Evolutionary conservation across 2,329 filamentous ascomycete genomes (phyloP), one percentile per base, ranked within the genome.

Genomic region (Lithohypha guttulata): DNA sequence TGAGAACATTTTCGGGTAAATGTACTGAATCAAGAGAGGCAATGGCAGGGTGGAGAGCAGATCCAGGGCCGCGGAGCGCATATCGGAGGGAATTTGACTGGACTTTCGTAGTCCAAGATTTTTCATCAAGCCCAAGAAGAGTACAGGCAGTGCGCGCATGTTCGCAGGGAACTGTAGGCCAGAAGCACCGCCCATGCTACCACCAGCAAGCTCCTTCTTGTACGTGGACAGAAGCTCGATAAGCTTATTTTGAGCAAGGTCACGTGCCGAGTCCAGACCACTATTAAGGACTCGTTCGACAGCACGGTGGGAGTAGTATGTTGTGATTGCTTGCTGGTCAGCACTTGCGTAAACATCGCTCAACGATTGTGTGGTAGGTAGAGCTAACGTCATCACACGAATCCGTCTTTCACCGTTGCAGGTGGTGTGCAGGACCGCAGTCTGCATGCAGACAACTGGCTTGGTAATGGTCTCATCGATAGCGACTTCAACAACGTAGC

Each of bases 351-450:
- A 98, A 13, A 96, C 70, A 55, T 94, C 87, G 3, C 86, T 84
- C 44, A 98, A 65, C 55, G 78, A 89, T 47, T 87, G 83, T 1
- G 91, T 96, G 0, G 91, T 96, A 1, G 91, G 91, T 36, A 98
- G 75, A 23, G 86, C 83, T 47, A 98, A 68, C 0, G 91, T 98
- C 71, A 96, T 73, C 31, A 98, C 91, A 48, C 91, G 77, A 53
- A 98, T 98, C 41, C 91, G 78, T 53, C 91, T 77, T 67, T 98
- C 91, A 36, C 91, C 91, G 55, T 96, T 96, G 69, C 89, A 95
- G 1, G 87, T 98, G 1, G 91, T 98, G 61, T 98, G 91, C 21
- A 98, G 73, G 7, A 98, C 89, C 36, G 91, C 91, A 10, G 87
- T 81, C 63, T 98, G 87, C 65, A 95, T 69, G 61, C 86, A 96